A percentile compares a stretch with the other conserved stretches of the same genome.
phyloP scores from a whole-genome alignment of 176 grass and related monocot species.

The Paspalum notatum region DNA sequence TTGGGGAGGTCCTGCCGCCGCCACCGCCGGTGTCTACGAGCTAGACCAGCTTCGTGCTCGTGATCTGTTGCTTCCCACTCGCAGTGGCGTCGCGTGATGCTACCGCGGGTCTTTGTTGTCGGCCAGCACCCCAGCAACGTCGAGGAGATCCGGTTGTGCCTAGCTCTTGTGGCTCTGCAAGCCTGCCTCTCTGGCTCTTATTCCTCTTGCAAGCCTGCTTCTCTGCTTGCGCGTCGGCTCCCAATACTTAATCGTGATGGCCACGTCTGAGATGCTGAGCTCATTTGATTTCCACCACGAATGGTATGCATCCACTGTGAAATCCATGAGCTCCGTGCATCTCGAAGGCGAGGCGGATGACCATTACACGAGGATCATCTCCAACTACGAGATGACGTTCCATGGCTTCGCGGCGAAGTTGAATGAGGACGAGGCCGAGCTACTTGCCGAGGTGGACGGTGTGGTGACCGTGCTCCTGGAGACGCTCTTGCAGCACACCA shows the following conservation, averaged over 20 bases:
- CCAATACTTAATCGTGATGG: slow-evolving; percentile 86
- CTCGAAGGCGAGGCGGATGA: slow-evolving; percentile 38
- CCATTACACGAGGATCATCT: slow-evolving; percentile 58
- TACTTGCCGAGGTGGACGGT: slow-evolving; percentile 64
- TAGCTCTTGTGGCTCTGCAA: slow-evolving; percentile 51
- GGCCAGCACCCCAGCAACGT: too few species aligned
- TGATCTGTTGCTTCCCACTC: too few species aligned
- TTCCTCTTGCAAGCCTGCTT: too few species aligned
- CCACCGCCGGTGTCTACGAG: too few species aligned
- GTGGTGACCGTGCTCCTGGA: slow-evolving; percentile 82
- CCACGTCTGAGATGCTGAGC: slow-evolving; percentile 70
- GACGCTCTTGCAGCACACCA: slow-evolving; percentile 81
- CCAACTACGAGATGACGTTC: slow-evolving; percentile 88
- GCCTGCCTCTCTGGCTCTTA: too few species aligned
- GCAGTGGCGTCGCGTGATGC: too few species aligned
- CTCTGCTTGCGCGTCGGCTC: slow-evolving; percentile 25
- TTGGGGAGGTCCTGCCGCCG: too few species aligned
- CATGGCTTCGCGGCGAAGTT: slow-evolving; percentile 84
- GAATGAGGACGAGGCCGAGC: slow-evolving; percentile 65
- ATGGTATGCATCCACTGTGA: slow-evolving; percentile 85
- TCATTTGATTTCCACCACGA: slow-evolving; percentile 65
- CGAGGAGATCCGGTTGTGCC: too few species aligned
- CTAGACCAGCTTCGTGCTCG: too few species aligned
- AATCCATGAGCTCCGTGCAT: slow-evolving; percentile 37
- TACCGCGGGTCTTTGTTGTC: too few species aligned